Evolutionary conservation across 148 eudicot species (phyloP).

Genomic region (Spergularia bocconei): DNA sequence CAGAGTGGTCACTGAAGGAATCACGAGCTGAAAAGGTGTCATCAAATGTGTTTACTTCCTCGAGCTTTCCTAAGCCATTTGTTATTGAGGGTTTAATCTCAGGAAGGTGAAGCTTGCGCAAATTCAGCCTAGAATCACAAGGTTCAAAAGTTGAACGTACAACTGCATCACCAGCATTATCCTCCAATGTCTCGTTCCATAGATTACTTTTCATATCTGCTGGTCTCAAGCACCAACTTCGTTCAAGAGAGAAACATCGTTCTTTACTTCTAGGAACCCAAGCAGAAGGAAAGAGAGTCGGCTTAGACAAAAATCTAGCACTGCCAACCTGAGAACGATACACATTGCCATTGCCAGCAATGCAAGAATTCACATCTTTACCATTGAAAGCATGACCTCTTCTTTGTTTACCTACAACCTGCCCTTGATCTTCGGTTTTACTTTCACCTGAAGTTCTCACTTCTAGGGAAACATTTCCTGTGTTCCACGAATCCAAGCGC

Average conservation of each 20-base stretch:
- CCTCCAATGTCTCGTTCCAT: not conserved
- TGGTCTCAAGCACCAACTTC: slow-evolving; percentile 29
- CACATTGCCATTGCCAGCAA: slow-evolving; percentile 1
- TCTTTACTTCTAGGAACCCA: slow-evolving; percentile 33
- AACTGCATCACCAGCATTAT: not conserved
- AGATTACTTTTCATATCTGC: not conserved
- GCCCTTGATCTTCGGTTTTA: slow-evolving; percentile 20
- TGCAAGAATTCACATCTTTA: slow-evolving; percentile 5
- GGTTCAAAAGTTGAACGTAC: slow-evolving; percentile 2
- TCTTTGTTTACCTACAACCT: slow-evolving; percentile 6
- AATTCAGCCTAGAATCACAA: slow-evolving; percentile 1
- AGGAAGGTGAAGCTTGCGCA: not conserved
- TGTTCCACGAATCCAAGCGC: slow-evolving; percentile 31
- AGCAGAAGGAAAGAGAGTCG: slow-evolving; percentile 24
- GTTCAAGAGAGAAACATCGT: slow-evolving; percentile 19
- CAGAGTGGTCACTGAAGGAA: slow-evolving; percentile 15
- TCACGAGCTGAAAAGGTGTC: slow-evolving; percentile 16
- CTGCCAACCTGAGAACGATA: slow-evolving; percentile 20
- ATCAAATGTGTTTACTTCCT: slow-evolving; percentile 19
- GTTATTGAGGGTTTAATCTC: slow-evolving; percentile 5
- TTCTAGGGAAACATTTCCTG: slow-evolving; percentile 19
- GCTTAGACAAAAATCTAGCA: slow-evolving; percentile 26
- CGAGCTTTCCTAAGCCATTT: slow-evolving; percentile 20
- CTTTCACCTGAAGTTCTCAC: slow-evolving; percentile 12
- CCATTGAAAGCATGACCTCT: not conserved